These are phyloP conservation scores for Jimgerdemannia flammicorona DNA, from an alignment of 192 early-diverging fungal genomes.

Conservation along the genomic window DNA sequence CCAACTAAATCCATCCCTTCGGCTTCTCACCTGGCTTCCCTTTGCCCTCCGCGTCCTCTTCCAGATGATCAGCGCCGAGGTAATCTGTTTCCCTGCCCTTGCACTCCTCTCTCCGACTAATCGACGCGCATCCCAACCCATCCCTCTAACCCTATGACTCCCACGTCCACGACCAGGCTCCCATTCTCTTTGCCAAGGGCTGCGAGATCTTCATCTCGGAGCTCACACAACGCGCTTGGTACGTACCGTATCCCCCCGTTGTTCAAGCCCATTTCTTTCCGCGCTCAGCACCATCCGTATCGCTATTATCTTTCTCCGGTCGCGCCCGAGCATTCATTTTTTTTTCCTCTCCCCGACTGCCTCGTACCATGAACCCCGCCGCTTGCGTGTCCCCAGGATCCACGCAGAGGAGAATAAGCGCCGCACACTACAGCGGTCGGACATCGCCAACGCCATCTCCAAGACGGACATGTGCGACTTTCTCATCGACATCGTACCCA, in stretches of 20 bases:
- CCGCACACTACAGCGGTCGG: slow-evolving; percentile 88
- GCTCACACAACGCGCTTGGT: slow-evolving; percentile 78
- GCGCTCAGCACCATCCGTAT: too few species aligned
- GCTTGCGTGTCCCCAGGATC: slow-evolving; percentile 55
- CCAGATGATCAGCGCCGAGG: slow-evolving; percentile 63
- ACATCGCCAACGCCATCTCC: slow-evolving; percentile 83
- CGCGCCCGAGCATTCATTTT: too few species aligned
- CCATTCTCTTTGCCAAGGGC: slow-evolving; percentile 92
- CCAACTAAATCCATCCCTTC: slow-evolving; percentile 4
- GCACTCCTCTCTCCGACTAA: too few species aligned
- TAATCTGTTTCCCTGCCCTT: slow-evolving; percentile 6
- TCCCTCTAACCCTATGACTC: too few species aligned
- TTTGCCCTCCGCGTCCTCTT: background rate
- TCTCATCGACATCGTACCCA: slow-evolving; percentile 94
- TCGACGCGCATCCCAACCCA: too few species aligned
- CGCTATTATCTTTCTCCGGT: too few species aligned
- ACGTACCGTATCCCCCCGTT: too few species aligned
- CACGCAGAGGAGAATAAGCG: slow-evolving; percentile 97
- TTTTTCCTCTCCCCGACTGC: slow-evolving; percentile 3
- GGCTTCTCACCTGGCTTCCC: slow-evolving; percentile 24
- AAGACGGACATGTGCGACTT: slow-evolving; percentile 97
- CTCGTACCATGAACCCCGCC: background rate
- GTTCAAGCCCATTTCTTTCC: too few species aligned
- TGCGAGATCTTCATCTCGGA: slow-evolving; percentile 98
- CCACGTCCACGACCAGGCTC: slow-evolving; percentile 70